Conservation (phyloP, 352 stramenopile species). For the Pythium dissotocum region DNA sequence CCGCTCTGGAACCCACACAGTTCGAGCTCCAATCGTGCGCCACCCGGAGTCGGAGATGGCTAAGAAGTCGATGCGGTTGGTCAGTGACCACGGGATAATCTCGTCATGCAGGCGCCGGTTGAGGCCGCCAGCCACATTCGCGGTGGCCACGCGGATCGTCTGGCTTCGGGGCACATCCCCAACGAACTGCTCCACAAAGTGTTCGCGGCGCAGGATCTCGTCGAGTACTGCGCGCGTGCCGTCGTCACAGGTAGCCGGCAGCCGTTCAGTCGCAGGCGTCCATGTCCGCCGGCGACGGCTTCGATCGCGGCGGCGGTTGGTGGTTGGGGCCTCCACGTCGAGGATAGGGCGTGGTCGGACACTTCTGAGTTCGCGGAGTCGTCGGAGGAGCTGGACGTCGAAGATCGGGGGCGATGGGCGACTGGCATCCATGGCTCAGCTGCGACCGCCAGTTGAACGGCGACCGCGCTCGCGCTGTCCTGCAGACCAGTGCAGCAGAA, state of each 20-base stretch:
- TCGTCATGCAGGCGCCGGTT: not conserved
- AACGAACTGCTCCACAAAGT: not conserved
- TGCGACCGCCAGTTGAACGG: too few relatives aligned
- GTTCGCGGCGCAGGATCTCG: not conserved
- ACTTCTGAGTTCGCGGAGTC: constrained; percentile 2
- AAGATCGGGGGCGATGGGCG: not conserved
- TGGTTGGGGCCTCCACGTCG: too few relatives aligned
- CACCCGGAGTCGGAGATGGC: not conserved
- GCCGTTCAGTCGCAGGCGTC: not conserved
- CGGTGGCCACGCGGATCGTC: not conserved
- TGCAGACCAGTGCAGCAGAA: not conserved
- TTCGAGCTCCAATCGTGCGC: not conserved
- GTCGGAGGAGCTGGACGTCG: not conserved
- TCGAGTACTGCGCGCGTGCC: not conserved
- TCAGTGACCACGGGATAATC: not conserved
- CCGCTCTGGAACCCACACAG: not conserved
- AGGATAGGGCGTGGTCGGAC: not conserved
- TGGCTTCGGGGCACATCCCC: not conserved
- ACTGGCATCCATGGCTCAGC: not conserved
- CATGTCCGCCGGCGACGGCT: not conserved
- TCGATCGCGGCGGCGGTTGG: too few relatives aligned
- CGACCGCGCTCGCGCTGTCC: too few relatives aligned
- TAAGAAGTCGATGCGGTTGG: not conserved
- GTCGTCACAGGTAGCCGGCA: not conserved
- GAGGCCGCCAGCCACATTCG: not conserved